Percentiles rank a stretch among this genome's conserved stretches.
Conservation (phyloP, 768 basidiomycete species). For the Suillus tomentosus region DNA sequence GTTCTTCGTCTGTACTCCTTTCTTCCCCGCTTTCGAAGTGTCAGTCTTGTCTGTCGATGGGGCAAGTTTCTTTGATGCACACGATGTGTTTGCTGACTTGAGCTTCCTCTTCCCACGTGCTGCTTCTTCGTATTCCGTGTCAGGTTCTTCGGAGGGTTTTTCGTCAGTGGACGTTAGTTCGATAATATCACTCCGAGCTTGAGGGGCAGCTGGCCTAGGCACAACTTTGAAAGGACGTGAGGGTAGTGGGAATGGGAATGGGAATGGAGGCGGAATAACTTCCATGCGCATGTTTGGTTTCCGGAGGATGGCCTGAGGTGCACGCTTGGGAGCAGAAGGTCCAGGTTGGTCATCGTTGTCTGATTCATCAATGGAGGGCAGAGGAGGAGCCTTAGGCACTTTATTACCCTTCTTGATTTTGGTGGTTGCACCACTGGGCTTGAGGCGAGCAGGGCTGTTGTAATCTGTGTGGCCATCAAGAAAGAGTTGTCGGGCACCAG, state of each 20-base stretch:
- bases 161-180: neutral
- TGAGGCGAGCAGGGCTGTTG: neutral
- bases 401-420: neutral
- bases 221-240: neutral
- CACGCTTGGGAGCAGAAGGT: neutral
- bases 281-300: neutral
- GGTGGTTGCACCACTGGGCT: neutral
- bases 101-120: neutral
- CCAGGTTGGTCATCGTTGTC: neutral
- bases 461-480: neutral
- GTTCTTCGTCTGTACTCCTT: neutral
- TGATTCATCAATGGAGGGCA: neutral
- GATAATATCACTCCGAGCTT: neutral
- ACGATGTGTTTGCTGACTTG: neutral
- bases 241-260: too few species aligned
- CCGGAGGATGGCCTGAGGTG: neutral
- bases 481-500: neutral
- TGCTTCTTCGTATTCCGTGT: neutral
- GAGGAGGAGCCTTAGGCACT: neutral
- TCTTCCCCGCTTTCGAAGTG: neutral
- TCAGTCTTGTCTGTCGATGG: neutral
- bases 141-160: neutral
- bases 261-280: too few species aligned
- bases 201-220: too few species aligned
- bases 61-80: neutral